Base-by-base conservation (phyloP, 1,284 basidiomycete genomes). In the Rhodotorula sp. region DNA sequence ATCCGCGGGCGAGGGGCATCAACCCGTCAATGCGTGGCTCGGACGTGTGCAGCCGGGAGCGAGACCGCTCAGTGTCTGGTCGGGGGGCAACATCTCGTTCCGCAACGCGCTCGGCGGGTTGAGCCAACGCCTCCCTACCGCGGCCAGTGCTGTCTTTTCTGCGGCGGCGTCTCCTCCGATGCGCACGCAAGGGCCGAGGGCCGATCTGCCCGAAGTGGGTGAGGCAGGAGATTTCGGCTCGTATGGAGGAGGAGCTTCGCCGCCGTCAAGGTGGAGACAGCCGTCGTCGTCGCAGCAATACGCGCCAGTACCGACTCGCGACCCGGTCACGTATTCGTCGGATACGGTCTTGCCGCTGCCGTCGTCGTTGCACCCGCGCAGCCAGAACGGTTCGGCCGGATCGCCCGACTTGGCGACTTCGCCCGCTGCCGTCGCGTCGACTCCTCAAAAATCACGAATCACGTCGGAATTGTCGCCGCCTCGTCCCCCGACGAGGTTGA, bases 11-110 rank as follows among this genome's bases (percentile, higher is more conserved):
- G n/a, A n/a, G n/a, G n/a, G n/a, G 20, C 22, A 17, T 10, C 24
- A 51, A 49, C 57, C 58, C 4, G 44, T 66, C 64, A 57, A 66
- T 8, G 30, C 51, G 6, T 66, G 64, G 64, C 57, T 58, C 26
- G 22, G 22, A 4, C 37, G 51, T 7, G 64, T 66, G 22, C 29
- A 54, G 51, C 12, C 26, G 10, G 60, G 48, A 6, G 37, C 33
- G 20, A 44, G 54, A 37, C 66, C 66, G 4, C 54, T 60, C 22
- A 44, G 33, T n/a, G 56, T 33, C 24, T 59, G 56, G 63, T 59
- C 63, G 15, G 20, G 60, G 37, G 37, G 37, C 3, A 42, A 42
- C 37, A 42, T 42, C 37, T 4, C 66, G 60, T 33, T 61, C 53
- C 22, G 30, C 60, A 3, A 12, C 37, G 24, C 17, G 14, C n/a